Conservation (phyloP, 2,329 filamentous ascomycete species). For the Fusarium anthophilum region DNA sequence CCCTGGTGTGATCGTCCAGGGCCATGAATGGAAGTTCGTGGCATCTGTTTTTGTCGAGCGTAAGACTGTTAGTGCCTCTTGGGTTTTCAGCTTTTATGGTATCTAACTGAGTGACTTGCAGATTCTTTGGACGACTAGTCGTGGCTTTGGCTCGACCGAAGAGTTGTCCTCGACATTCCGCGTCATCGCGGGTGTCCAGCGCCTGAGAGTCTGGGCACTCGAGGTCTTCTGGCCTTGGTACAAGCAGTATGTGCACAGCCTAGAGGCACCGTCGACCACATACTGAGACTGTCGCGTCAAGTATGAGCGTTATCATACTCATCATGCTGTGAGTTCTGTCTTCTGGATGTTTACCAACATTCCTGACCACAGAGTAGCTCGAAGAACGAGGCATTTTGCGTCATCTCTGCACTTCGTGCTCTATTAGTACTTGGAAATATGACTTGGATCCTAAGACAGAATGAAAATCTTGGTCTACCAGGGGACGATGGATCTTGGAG, state of each 20-base stretch:
- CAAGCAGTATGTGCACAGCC: neutral
- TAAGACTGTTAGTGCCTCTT: neutral
- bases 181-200: neutral
- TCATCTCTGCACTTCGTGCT: rapidly evolving
- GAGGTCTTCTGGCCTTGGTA: conserved; percentile 9
- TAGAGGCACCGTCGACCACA: neutral
- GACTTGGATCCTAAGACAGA: rapidly evolving
- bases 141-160: too few species aligned
- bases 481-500: neutral
- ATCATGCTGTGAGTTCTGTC: too few species aligned
- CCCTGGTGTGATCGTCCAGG: neutral
- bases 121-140: too few species aligned
- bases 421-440: neutral
- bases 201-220: neutral
- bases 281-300: neutral
- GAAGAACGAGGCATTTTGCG: rapidly evolving
- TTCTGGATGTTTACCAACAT: neutral
- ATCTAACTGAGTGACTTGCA: too few species aligned
- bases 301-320: too few species aligned
- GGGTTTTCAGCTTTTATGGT: too few species aligned
- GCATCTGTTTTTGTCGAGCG: neutral
- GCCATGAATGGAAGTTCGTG: neutral
- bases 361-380: neutral
- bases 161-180: neutral
- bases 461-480: neutral